Conservation (phyloP, 108 stramenopile genomes). For the Skeletonema marinoi region DNA sequence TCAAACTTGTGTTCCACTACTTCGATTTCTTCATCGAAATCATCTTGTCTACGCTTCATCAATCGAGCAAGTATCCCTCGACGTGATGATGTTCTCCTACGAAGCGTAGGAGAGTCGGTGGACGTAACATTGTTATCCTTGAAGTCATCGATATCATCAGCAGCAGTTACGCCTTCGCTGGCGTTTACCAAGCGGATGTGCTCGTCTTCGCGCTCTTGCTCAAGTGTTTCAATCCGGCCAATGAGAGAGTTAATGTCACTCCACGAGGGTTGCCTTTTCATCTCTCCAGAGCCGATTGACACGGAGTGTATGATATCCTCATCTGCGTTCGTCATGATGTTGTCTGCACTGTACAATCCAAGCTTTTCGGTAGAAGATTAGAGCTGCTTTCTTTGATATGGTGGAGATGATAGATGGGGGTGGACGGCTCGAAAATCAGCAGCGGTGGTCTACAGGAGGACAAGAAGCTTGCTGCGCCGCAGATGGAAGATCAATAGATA, state of each 20-base stretch:
- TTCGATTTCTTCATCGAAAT: not conserved
- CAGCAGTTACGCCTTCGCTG: not conserved
- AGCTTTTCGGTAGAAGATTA: too few species aligned
- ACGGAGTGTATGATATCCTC: not conserved
- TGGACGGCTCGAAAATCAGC: too few species aligned
- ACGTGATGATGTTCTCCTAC: not conserved
- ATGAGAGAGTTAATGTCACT: not conserved
- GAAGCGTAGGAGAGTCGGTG: not conserved
- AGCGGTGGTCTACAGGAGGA: too few species aligned
- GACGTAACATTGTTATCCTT: not conserved
- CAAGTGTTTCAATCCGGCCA: not conserved
- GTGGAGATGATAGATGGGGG: too few species aligned
- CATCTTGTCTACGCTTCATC: not conserved
- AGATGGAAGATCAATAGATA: too few species aligned
- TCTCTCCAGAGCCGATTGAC: not conserved
- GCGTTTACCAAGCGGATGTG: not conserved
- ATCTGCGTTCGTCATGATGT: not conserved
- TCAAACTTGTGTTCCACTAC: conserved; percentile 1
- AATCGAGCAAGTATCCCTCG: not conserved
- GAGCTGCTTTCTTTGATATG: too few species aligned
- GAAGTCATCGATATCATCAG: not conserved
- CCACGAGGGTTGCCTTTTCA: not conserved
- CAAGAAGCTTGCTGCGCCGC: too few species aligned
- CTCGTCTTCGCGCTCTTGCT: not conserved
- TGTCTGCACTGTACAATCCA: too few species aligned